Base-by-base conservation (phyloP, 345 rosid species). In the Mallotus nudiflorus region DNA sequence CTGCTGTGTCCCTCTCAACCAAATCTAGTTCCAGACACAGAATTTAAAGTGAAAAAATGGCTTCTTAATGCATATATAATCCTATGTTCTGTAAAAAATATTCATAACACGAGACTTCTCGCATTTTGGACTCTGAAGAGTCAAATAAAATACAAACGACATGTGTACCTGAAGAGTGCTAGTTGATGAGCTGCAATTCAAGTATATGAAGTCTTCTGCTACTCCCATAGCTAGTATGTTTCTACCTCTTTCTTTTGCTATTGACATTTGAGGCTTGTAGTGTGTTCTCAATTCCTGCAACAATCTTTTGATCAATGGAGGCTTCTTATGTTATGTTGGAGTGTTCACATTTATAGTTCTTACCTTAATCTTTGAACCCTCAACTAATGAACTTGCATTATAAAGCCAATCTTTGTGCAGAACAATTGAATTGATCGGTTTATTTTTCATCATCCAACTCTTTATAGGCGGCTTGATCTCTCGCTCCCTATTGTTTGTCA, bases 121-220 rank as follows among this genome's bases (percentile, higher is more conserved):
- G 42, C 4, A 39, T 39, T 39, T 4, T 39, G 9, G 9, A 9
- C 42, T 39, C 42, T 4, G 42, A 22, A 53, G 58, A 6, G 33
- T 15, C 5, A 53, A 35, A 61, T 7, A n/a, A n/a, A n/a, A n/a
- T n/a, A n/a, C n/a, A n/a, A n/a, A n/a, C n/a, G n/a, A n/a, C n/a
- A 22, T 28, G 16, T 28, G 50, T 81, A 93, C 98, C 92, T 91
- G 96, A 73, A 93, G 85, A 72, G 80, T 82, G 78, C 78, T 87
- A 66, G 95, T 33, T 20, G 91, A 88, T 54, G 88, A 88, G 78
- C 87, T 86, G 84, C 83, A 75, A 53, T 85, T 88, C 7, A 94
- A 73, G 87, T 94, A 94, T 45, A 91, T 72, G 80, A 94, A 94
- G 83, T 94, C 98, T 84, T 91, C 97, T 22, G 88, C 97, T 1